These are phyloP conservation scores for Botryotinia convoluta DNA, from an alignment of 2,329 filamentous ascomycete species.

Conservation along the genomic window DNA sequence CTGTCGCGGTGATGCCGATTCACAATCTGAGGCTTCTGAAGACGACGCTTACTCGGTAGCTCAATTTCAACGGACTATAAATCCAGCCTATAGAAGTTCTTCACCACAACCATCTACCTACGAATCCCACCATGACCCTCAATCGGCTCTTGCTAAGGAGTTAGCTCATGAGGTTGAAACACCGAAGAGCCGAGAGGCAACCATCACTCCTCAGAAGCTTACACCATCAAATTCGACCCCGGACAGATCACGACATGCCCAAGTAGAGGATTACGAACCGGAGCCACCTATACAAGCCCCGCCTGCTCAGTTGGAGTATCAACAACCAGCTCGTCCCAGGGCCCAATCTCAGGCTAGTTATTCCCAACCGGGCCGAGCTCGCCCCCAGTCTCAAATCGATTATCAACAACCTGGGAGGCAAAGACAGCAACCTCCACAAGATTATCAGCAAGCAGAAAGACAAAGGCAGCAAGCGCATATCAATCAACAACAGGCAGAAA, in stretches of 20 bases:
- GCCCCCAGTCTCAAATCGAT: conserved; percentile 12
- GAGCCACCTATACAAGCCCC: conserved; percentile 31
- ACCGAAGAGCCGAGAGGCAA: conserved; percentile 47
- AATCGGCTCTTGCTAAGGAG: conserved; percentile 68
- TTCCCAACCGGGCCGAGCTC: conserved; percentile 11
- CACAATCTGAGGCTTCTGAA: conserved; percentile 77
- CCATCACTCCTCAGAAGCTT: conserved; percentile 51
- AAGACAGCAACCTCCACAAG: conserved; percentile 15
- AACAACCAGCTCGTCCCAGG: conserved; percentile 13
- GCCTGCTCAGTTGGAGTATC: conserved; percentile 10
- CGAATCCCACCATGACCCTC: conserved; percentile 86
- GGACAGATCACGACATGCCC: conserved; percentile 25
- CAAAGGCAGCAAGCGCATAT: conserved; percentile 13
- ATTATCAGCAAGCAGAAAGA: conserved; percentile 17
- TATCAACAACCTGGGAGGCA: conserved; percentile 18
- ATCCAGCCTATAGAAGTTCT: conserved; percentile 91
- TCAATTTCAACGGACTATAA: conserved; percentile 92
- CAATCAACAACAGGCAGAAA: conserved; percentile 14
- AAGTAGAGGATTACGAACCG: conserved; percentile 34
- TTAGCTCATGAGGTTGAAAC: conserved; percentile 55
- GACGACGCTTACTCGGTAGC: conserved; percentile 92
- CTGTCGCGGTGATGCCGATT: conserved; percentile 84
- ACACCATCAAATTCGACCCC: conserved; percentile 28
- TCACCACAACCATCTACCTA: conserved; percentile 93
- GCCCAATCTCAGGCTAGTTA: conserved; percentile 20